Evolutionary conservation across 164 flowering plant genomes (phyloP).

Genomic region (Pachysandra terminalis): DNA sequence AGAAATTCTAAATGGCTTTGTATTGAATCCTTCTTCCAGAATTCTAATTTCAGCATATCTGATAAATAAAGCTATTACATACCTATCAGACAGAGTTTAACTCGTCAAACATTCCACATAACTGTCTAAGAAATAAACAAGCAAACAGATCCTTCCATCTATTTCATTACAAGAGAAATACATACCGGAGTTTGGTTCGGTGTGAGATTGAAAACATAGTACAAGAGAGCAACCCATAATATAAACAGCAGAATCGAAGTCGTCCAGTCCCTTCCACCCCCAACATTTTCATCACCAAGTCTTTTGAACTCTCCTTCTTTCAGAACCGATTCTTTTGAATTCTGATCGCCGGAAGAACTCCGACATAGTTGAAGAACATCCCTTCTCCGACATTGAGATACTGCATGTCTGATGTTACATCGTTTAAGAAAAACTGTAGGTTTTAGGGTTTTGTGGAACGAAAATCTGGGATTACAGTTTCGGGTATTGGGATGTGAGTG

Average conservation of each 20-base stretch:
- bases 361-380: conserved; percentile 31
- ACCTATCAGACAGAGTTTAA: no score
- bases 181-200: conserved; percentile 93
- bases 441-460: conserved; percentile 7
- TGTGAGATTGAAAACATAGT: conserved; percentile 72
- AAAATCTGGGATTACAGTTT: conserved; percentile 4
- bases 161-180: neutral
- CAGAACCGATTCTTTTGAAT: conserved; percentile 28
- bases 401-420: neutral
- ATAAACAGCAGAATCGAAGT: conserved; percentile 70
- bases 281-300: conserved; percentile 27
- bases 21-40: no score
- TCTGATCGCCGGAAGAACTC: conserved; percentile 27
- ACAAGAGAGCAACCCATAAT: conserved; percentile 71
- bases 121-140: neutral
- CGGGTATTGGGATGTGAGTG: conserved; percentile 4
- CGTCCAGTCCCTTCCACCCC: conserved; percentile 67
- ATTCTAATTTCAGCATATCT: no score
- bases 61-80: no score
- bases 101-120: no score
- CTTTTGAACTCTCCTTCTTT: conserved; percentile 21
- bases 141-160: neutral
- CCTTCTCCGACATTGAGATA: conserved; percentile 12
- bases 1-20: no score
- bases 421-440: conserved; percentile 14